Conservation (phyloP, 306 rosid species). For the Trifolium repens region DNA sequence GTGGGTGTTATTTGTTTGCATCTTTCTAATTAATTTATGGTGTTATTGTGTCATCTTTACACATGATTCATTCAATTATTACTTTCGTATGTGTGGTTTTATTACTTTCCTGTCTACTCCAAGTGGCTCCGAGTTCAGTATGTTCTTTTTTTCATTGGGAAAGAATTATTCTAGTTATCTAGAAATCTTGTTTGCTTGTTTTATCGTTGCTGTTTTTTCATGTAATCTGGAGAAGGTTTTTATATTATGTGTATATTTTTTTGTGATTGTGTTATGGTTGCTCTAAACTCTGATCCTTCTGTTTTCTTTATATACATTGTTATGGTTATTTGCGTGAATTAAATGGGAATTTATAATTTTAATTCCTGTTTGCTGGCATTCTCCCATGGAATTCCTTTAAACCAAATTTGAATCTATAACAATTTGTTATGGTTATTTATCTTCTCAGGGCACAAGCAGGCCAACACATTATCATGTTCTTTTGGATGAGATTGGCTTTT, state of each 20-base stretch:
- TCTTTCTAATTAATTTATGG: no score
- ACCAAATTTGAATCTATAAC: background rate
- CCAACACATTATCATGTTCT: constrained; percentile 93
- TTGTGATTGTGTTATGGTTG: background rate
- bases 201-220: background rate
- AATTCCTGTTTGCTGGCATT: background rate
- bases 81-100: no score
- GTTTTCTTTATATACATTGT: background rate
- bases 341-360: background rate
- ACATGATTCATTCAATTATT: no score
- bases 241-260: background rate
- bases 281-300: background rate
- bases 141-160: background rate
- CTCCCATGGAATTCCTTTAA: background rate
- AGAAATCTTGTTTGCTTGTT: background rate
- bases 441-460: constrained; percentile 80
- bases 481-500: constrained; percentile 77
- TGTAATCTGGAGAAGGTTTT: background rate
- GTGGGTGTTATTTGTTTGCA: background rate
- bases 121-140: background rate
- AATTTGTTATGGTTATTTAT: no score
- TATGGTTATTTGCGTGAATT: background rate
- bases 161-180: background rate
- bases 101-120: no score
- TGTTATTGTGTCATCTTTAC: background rate